Percentiles rank a stretch among this genome's conserved stretches.
These are phyloP conservation scores for Hyphopichia buzzinii DNA, from an alignment of 1,139 yeast species.

Conservation along the genomic window DNA sequence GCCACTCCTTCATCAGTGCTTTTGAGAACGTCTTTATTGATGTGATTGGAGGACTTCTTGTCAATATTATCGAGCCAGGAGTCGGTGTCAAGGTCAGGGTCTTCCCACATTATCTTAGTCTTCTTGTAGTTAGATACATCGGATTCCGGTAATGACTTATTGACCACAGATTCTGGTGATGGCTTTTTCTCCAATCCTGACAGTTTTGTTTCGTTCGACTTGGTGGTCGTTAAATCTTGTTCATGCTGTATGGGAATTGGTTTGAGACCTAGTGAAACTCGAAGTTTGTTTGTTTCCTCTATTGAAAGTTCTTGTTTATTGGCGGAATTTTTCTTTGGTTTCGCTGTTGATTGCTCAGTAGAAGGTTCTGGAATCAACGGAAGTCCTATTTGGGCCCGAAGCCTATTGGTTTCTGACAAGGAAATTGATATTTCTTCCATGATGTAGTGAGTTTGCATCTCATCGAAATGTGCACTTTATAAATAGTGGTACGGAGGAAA, in stretches of 20 bases:
- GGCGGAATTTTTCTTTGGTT: neutral
- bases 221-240: no score
- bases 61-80: conserved; percentile 38
- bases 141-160: no score
- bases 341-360: no score
- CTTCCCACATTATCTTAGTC: conserved; percentile 25
- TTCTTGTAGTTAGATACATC: conserved; percentile 9
- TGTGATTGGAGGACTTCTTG: neutral
- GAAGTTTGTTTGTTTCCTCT: conserved; percentile 53
- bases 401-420: conserved; percentile 38
- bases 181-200: no score
- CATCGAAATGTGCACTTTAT: no score
- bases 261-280: conserved; percentile 48
- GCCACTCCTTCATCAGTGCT: conserved; percentile 20
- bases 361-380: conserved; percentile 26
- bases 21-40: conserved; percentile 1
- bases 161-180: neutral
- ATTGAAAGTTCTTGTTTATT: conserved; percentile 30
- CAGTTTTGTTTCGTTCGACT: no score
- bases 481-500: no score
- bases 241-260: conserved; percentile 41
- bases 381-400: conserved; percentile 31
- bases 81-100: conserved; percentile 20
- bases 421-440: conserved; percentile 30
- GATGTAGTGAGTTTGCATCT: neutral